Conservation (phyloP, 768 basidiomycete genomes). For the Termitomyces sp. region DNA sequence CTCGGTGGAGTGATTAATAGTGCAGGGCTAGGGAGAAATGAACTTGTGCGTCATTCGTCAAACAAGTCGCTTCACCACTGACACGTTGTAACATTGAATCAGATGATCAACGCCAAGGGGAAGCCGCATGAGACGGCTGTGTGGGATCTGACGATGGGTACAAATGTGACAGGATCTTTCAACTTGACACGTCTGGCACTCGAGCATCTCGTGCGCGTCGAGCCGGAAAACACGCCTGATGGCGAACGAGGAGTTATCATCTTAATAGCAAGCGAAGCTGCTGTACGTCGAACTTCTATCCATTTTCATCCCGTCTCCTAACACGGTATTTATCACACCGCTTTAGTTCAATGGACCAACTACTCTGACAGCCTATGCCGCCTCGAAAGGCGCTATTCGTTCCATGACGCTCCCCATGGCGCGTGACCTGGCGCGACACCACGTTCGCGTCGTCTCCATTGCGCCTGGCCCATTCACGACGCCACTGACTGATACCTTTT, state of each 20-base stretch:
- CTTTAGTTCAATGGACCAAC: slow-evolving; percentile 52
- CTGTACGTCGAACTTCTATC: slow-evolving; percentile 30
- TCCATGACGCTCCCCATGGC: slow-evolving; percentile 63
- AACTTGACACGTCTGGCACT: slow-evolving; percentile 54
- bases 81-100: slow-evolving; percentile 3
- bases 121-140: slow-evolving; percentile 45
- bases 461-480: slow-evolving; percentile 54
- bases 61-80: neutral
- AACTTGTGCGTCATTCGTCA: neutral
- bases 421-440: slow-evolving; percentile 51
- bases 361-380: slow-evolving; percentile 55
- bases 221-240: slow-evolving; percentile 41
- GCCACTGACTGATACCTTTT: neutral
- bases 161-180: slow-evolving; percentile 59
- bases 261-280: slow-evolving; percentile 52
- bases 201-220: slow-evolving; percentile 43
- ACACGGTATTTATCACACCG: neutral
- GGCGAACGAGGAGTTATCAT: slow-evolving; percentile 59
- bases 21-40: slow-evolving; percentile 41
- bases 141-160: slow-evolving; percentile 48
- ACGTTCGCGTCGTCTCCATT: slow-evolving; percentile 51
- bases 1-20: slow-evolving; percentile 61
- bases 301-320: neutral
- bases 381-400: slow-evolving; percentile 52
- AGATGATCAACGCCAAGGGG: slow-evolving; percentile 45